These are phyloP conservation scores for Didymella sp. DNA, from an alignment of 2,329 filamentous ascomycete genomes.

Conservation along the genomic window DNA sequence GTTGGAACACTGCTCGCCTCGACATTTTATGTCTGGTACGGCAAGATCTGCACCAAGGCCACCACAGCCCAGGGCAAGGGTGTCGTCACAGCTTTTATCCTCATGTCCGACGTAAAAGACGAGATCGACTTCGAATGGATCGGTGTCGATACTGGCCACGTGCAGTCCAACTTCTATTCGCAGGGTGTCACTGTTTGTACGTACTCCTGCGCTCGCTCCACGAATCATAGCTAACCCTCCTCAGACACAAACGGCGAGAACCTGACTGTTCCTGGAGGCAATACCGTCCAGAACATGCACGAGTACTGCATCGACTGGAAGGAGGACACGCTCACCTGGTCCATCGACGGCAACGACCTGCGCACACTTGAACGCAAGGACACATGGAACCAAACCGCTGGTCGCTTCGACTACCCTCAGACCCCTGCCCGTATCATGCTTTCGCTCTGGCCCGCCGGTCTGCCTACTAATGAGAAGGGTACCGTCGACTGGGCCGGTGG, in stretches of 20 bases:
- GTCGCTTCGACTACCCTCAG: slow-evolving; percentile 88
- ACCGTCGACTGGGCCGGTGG: slow-evolving; percentile 94
- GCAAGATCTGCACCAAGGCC: slow-evolving; percentile 83
- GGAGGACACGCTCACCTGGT: slow-evolving; percentile 85
- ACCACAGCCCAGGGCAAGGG: slow-evolving; percentile 84
- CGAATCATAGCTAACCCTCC: slow-evolving; percentile 22
- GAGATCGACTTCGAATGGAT: slow-evolving; percentile 98
- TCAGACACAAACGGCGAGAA: slow-evolving; percentile 78
- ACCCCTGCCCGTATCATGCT: slow-evolving; percentile 90
- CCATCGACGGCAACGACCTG: slow-evolving; percentile 78
- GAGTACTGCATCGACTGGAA: slow-evolving; percentile 94
- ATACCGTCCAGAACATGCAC: slow-evolving; percentile 80
- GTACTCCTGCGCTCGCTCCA: slow-evolving; percentile 43
- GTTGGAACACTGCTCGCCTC: slow-evolving; percentile 86
- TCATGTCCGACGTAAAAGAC: slow-evolving; percentile 94
- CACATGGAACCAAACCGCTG: slow-evolving; percentile 84
- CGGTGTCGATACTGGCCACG: slow-evolving; percentile 75
- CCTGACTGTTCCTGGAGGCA: slow-evolving; percentile 61
- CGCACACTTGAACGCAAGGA: slow-evolving; percentile 76
- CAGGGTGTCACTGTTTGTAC: slow-evolving; percentile 91
- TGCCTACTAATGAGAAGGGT: slow-evolving; percentile 77
- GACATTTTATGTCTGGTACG: slow-evolving; percentile 95
- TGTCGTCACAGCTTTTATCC: slow-evolving; percentile 96
- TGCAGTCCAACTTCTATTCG: slow-evolving; percentile 97
- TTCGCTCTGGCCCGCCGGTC: slow-evolving; percentile 94